Base-by-base conservation (phyloP, 2,329 filamentous ascomycete genomes). In the Emmonsia crescens region DNA sequence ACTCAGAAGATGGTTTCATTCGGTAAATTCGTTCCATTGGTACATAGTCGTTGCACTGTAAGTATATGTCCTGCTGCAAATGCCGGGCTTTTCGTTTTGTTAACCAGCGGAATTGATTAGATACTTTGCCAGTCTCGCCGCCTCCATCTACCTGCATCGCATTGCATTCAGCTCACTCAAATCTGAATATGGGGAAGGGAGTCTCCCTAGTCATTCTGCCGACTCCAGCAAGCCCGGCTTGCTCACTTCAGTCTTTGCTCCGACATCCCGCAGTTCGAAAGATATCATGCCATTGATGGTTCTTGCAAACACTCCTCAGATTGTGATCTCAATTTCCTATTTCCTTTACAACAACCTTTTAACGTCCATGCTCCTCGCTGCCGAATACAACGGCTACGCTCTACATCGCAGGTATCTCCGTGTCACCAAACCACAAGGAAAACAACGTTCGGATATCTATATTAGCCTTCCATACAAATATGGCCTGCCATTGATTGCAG, bases 311-410 rank as follows among this genome's bases (percentile, higher is more conserved):
- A 63, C 66, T 0, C 73, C 73, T 1, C 75, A 77, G 67, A 57
- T 69, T 0, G 61, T 75, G 16, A 62, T 76, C 12, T 74, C 72
- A 0, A 60, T 75, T 44, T 62, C 76, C 3, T 76, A 75, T 59
- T 68, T 76, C 49, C 51, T 69, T 9, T 69, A 69, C 64, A 77
- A 77, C 57, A 62, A 67, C n/a, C 62, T 76, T 9, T 66, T 73
- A 40, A 84, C 79, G 0, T 72, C 69, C 14, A 80, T 83, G 70
- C 71, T 79, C 1, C 68, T 79, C 0, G 76, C 76, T 0, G 66
- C 70, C 12, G 83, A 85, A 67, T 85, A 78, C 72, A 77, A 71
- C 54, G 65, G 67, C 1, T 79, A 78, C 66, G 73, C 73, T 3
- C 56, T 65, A 0, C 54, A 70, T 16, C 70, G 75, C 9, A 78